Evolutionary conservation across 2,329 filamentous ascomycete genomes (phyloP), one percentile per base, ranked within the genome.

Genomic region (Hymenoscyphus salicellus): DNA sequence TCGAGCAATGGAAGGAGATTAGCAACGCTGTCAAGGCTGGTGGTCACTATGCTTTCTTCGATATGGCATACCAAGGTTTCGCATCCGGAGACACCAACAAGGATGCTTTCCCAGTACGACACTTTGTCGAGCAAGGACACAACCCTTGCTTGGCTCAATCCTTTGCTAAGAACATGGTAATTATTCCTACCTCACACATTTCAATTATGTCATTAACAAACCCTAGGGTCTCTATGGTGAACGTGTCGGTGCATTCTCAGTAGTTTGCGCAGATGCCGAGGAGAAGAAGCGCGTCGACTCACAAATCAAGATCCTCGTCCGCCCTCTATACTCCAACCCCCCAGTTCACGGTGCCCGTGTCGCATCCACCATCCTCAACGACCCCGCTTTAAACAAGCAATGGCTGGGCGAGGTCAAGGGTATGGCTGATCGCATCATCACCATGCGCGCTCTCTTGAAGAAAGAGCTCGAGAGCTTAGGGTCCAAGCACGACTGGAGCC

Each of bases 21-120:
- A 92, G 91, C 79, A 82, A 90, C 67, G 90, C 89, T 67, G 88
- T 97, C 79, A 96, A 96, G 86, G 85, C 87, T 77, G 88, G 90
- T 78, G 88, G 85, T 60, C 94, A 98, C 85, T 96, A 90, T 78
- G 89, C 92, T 74, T 97, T 99, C 87, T 99, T 98, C 82, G 94
- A 98, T 80, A 97, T 97, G 93, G 94, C 94, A 70, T 99, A 99
- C 85, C 94, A 99, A 82, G 94, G 94, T 74, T 98, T 99, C 76
- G 94, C 94, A 73, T 95, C 90, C 70, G 94, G 94, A 72, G 87
- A 96, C 81, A 95, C 91, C 70, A 87, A 96, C 83, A 89, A 89
- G 79, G 94, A 99, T 78, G 95, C 95, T 69, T 98, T 94, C 77
- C 92, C 95, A 67, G 86, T 98, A 71, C 89, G 95, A 72, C 85